Percentiles rank a stretch among this genome's conserved stretches.
phyloP scores from a whole-genome alignment of 2,329 filamentous ascomycete genomes.

The Pyricularia sp. region DNA sequence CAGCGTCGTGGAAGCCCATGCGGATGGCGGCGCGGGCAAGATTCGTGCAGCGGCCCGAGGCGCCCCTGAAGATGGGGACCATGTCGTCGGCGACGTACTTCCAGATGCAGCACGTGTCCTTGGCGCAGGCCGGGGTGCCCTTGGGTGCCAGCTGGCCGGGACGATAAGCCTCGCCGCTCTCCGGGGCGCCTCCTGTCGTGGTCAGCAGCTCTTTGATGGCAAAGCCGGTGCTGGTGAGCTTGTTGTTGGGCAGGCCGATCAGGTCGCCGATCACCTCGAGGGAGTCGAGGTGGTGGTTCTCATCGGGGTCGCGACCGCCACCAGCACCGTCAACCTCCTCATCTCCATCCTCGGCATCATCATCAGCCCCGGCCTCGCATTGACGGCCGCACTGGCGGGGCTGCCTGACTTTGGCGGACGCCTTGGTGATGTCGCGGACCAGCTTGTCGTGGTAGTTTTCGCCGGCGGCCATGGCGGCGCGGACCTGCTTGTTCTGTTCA shows the following conservation, averaged over 20 bases:
- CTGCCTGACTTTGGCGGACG: background rate
- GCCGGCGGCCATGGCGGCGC: background rate
- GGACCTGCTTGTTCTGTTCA: background rate
- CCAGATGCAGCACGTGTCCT: slow-evolving; percentile 27
- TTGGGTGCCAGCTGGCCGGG: slow-evolving; percentile 1
- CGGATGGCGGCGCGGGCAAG: slow-evolving; percentile 33
- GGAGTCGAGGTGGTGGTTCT: slow-evolving; percentile 2
- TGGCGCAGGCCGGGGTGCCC: slow-evolving; percentile 15
- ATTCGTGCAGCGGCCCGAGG: slow-evolving; percentile 24
- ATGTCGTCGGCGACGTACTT: slow-evolving; percentile 26
- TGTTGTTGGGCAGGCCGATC: slow-evolving; percentile 14
- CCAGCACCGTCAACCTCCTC: background rate
- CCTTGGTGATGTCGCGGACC: background rate
- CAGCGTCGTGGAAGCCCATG: slow-evolving; percentile 37
- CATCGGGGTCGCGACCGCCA: background rate
- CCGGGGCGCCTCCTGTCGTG: slow-evolving; percentile 14
- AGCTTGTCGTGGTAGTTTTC: background rate
- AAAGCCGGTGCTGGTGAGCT: slow-evolving; percentile 24
- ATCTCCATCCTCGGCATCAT: background rate
- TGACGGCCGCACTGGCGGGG: background rate
- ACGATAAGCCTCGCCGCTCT: slow-evolving; percentile 11
- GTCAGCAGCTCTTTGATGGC: slow-evolving; percentile 27
- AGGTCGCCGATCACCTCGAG: slow-evolving; percentile 27
- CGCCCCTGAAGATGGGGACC: slow-evolving; percentile 20
- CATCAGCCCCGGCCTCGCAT: background rate